Evolutionary conservation across 129 eudicot species (phyloP).

Genomic region (Oenanthe sinensis): DNA sequence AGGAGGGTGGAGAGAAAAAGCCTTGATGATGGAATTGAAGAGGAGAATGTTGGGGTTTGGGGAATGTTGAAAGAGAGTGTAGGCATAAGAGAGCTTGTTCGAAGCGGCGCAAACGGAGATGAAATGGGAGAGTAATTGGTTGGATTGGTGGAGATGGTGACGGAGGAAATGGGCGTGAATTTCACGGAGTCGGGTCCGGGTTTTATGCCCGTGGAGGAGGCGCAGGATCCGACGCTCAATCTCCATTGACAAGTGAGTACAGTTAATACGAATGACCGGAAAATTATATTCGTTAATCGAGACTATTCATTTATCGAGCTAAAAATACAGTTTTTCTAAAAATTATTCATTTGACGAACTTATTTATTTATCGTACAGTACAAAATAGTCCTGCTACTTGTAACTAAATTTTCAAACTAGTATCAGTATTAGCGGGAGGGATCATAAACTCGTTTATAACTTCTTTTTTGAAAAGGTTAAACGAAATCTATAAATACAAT

Average conservation of each 20-base stretch:
- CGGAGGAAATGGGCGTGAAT: constrained; percentile 82
- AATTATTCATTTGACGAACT: too few species aligned
- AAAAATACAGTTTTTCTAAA: too few species aligned
- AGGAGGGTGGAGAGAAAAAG: constrained; percentile 49
- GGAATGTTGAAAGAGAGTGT: constrained; percentile 45
- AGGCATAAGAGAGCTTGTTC: constrained; percentile 46
- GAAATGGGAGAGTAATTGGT: constrained; percentile 78
- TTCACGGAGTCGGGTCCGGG: constrained; percentile 47
- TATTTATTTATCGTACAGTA: too few species aligned
- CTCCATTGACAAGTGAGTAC: constrained; percentile 6
- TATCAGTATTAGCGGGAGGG: too few species aligned
- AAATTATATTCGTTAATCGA: too few species aligned
- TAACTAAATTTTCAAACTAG: too few species aligned
- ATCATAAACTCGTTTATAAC: too few species aligned
- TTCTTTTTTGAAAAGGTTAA: too few species aligned
- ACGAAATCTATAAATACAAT: too few species aligned
- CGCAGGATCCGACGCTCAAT: constrained; percentile 70
- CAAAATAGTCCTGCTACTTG: too few species aligned
- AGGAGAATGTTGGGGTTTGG: constrained; percentile 60
- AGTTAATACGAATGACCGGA: too few species aligned
- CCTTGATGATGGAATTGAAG: constrained; percentile 81
- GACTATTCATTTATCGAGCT: too few species aligned
- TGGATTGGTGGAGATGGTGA: constrained; percentile 75
- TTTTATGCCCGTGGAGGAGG: constrained; percentile 64
- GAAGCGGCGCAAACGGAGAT: constrained; percentile 49